Conservation (phyloP, 2,329 filamentous ascomycete species). For the Trichoderma citrinoviride region DNA sequence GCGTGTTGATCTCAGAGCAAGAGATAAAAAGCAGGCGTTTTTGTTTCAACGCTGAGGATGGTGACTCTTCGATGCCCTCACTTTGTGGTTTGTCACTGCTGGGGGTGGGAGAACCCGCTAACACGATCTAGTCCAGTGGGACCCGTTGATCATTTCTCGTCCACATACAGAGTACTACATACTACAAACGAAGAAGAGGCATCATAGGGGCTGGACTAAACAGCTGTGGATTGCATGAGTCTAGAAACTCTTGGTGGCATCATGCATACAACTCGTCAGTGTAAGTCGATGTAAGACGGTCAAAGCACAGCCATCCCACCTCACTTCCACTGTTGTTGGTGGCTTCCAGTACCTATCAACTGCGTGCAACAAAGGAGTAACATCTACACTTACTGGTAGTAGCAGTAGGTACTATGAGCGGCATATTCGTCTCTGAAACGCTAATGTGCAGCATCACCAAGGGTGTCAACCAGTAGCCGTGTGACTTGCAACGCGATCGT, state of each 20-base stretch:
- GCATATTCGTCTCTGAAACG: background rate
- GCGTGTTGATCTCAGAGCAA: background rate
- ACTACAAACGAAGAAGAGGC: background rate
- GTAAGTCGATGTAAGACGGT: background rate
- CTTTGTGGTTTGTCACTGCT: slow-evolving; percentile 2
- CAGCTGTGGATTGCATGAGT: slow-evolving; percentile 1
- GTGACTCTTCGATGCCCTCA: background rate
- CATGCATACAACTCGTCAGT: background rate
- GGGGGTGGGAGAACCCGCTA: background rate
- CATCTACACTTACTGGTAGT: too few species aligned
- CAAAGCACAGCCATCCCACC: too few species aligned
- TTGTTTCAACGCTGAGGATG: background rate
- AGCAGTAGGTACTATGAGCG: too few species aligned
- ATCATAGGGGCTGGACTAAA: slow-evolving; percentile 3
- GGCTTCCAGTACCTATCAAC: too few species aligned
- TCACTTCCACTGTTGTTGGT: too few species aligned
- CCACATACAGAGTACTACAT: too few species aligned
- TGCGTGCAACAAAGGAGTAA: too few species aligned
- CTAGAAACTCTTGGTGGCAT: slow-evolving; percentile 7
- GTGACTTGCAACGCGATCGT: slow-evolving; percentile 1
- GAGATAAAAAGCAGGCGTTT: background rate
- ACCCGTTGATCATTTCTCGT: slow-evolving; percentile 13
- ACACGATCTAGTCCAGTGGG: slow-evolving; percentile 5
- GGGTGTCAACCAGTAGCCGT: background rate
- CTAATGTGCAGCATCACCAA: background rate